Percentiles rank a stretch among this genome's conserved stretches.
Evolutionary conservation across 805 yeast species (phyloP).

Genomic region (Saturnispora quitensis): DNA sequence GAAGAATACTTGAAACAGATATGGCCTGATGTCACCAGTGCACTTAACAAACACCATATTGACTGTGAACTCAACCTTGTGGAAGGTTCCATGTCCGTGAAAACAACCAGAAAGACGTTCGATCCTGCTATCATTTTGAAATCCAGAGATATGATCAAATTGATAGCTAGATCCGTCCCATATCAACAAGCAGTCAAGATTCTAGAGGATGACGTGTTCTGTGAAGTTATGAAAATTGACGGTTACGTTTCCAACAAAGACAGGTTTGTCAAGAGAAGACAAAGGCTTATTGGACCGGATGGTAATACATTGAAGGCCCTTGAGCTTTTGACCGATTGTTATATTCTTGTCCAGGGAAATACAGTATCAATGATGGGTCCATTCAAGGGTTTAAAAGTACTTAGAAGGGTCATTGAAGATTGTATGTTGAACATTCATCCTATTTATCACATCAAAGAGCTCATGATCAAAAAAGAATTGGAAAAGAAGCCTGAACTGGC

Average conservation of each 20-base stretch:
- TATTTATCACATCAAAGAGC: conserved; percentile 93
- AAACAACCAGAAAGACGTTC: conserved; percentile 88
- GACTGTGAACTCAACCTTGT: conserved; percentile 84
- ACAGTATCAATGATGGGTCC: conserved; percentile 98
- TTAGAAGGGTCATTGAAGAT: conserved; percentile 91
- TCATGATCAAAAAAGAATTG: conserved; percentile 94
- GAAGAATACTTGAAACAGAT: conserved; percentile 80
- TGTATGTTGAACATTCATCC: conserved; percentile 97
- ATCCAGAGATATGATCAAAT: conserved; percentile 89
- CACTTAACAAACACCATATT: conserved; percentile 63
- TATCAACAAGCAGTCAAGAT: conserved; percentile 93
- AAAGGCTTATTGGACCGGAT: conserved; percentile 91
- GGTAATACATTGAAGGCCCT: conserved; percentile 95
- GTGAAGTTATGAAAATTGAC: conserved; percentile 94
- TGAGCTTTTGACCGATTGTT: conserved; percentile 91
- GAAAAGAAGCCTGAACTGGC: conserved; percentile 94
- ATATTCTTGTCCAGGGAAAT: conserved; percentile 92
- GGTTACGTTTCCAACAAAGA: conserved; percentile 84
- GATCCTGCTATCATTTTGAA: conserved; percentile 92
- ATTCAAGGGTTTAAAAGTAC: conserved; percentile 82
- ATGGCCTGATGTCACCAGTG: conserved; percentile 88
- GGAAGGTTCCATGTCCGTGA: conserved; percentile 96
- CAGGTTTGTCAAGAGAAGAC: conserved; percentile 90
- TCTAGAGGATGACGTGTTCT: conserved; percentile 83
- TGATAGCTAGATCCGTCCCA: conserved; percentile 93